Evolutionary conservation across 2,329 filamentous ascomycete genomes (phyloP).

Genomic region (Colletotrichum melonis): DNA sequence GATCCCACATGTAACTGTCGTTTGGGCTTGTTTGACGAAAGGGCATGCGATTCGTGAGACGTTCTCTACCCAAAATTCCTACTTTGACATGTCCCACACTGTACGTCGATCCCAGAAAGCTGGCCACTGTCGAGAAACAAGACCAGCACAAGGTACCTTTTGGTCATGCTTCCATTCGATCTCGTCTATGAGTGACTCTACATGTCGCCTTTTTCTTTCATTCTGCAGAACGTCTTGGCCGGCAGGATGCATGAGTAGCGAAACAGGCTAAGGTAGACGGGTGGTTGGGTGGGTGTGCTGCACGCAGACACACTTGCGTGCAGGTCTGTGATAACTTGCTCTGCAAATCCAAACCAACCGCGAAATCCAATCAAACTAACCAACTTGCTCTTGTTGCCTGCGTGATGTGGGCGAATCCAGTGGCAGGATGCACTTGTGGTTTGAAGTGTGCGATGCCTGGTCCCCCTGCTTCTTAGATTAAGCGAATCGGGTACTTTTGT

Average conservation of each 20-base stretch:
- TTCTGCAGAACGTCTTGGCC: background rate
- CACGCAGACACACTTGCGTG: background rate
- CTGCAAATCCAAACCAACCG: background rate
- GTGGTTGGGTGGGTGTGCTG: background rate
- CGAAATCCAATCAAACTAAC: background rate
- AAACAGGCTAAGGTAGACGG: background rate
- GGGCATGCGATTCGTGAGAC: background rate
- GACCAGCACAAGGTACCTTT: background rate
- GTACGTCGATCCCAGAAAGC: background rate
- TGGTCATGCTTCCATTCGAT: background rate
- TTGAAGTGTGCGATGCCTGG: background rate
- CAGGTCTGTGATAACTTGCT: background rate
- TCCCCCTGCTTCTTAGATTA: background rate
- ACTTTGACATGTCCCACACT: background rate
- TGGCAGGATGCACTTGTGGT: background rate
- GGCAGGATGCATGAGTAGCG: background rate
- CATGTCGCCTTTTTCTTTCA: background rate
- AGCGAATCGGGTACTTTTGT: constrained; percentile 12
- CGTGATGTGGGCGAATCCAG: background rate
- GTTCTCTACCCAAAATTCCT: background rate
- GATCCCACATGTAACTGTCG: background rate
- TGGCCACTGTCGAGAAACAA: background rate
- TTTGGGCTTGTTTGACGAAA: background rate
- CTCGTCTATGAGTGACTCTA: background rate
- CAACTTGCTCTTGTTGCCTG: background rate